Base-by-base conservation (phyloP, 306 rosid species). In the Coriaria nepalensis region DNA sequence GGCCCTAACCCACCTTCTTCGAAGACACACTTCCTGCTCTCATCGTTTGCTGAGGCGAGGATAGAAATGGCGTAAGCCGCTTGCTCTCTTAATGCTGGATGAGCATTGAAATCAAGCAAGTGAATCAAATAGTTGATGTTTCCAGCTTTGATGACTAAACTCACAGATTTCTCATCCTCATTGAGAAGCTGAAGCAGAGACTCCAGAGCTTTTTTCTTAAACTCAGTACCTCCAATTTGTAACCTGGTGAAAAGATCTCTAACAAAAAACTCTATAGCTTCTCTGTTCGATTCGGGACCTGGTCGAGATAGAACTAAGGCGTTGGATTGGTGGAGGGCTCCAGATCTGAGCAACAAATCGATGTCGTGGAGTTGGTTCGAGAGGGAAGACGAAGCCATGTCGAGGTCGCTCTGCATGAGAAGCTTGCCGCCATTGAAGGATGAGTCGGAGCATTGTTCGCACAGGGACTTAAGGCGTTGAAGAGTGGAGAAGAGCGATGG, bases 351-450 rank as follows among this genome's bases (percentile, higher is more conserved):
- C 6, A 68, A 53, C 53, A 76, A 56, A 49, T 76, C 78, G 33
- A 76, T 78, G 73, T 76, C 78, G 13, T 38, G 47, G 59, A 76
- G 78, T 13, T 62, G 78, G 10, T 51, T 52, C 15, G 73, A 13
- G 53, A 76, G 78, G 10, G 82, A 50, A 4, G 75, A 45, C 6
- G 73, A 47, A 7, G 75, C 78, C 75, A 76, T 76, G 53, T 76
- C 78, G 49, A 76, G 66, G 72, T 76, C 82, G 58, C 78, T 76
- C 69, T 76, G 82, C 75, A 76, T 64, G 49, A 41, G 82, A 47
- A 76, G 82, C 67, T 76, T 76, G 4, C 82, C 78, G 38, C 82
- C 78, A 43, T 68, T 32, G 50, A 68, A 71, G 47, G 58, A 54
- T 2, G 67, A 6, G 41, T 57, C 43, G 46, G 72, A 49, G 48